These are phyloP conservation scores for Immersiporthe knoxdaviesiana DNA, from an alignment of 2,329 filamentous ascomycete species.

Conservation along the genomic window DNA sequence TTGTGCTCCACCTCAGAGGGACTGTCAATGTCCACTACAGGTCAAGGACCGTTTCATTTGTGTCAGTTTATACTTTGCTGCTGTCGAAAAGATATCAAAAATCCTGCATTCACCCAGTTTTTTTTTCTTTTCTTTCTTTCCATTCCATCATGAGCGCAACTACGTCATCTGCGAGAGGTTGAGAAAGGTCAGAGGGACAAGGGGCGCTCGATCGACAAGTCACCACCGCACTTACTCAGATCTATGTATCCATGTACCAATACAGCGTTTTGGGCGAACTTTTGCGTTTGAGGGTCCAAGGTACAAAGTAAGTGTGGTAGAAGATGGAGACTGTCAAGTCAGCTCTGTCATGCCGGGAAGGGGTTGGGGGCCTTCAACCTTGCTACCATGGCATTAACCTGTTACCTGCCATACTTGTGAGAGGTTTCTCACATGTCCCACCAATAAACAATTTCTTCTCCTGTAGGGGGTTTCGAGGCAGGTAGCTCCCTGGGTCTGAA, in stretches of 20 bases:
- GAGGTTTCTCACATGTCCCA: background rate
- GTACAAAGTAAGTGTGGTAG: background rate
- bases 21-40: background rate
- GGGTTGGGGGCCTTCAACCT: background rate
- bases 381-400: background rate
- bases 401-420: background rate
- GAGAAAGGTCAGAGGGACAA: background rate
- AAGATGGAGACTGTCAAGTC: background rate
- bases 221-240: background rate
- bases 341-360: background rate
- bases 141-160: background rate
- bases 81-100: too few species aligned
- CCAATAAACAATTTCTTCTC: background rate
- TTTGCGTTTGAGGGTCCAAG: too few species aligned
- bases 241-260: too few species aligned
- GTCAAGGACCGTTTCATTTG: background rate
- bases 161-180: background rate
- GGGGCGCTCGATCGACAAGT: background rate
- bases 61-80: background rate
- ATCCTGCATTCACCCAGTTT: too few species aligned
- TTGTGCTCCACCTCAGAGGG: background rate
- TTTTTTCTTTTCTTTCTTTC: too few species aligned
- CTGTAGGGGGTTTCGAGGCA: background rate
- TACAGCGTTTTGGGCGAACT: too few species aligned
- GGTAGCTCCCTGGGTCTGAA: background rate